These are phyloP conservation scores for Spathaspora hagerdaliae DNA, from an alignment of 805 yeast genomes.

Conservation along the genomic window DNA sequence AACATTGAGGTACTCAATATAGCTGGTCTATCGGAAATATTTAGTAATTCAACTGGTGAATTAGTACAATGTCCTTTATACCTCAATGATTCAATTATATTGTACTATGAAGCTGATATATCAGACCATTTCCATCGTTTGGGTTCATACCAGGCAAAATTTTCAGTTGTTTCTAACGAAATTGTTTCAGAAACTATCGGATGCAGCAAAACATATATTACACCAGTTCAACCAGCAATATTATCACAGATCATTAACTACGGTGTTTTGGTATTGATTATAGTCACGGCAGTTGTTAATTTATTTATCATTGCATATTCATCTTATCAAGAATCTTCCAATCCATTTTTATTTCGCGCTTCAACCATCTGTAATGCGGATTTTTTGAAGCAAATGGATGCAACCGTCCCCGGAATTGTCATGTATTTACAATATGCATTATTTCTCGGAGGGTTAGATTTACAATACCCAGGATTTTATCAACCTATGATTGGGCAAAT, in stretches of 20 bases:
- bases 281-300: slow-evolving; percentile 39
- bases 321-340: slow-evolving; percentile 56
- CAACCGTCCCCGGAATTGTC: slow-evolving; percentile 46
- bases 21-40: slow-evolving; percentile 7
- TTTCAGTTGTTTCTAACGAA: slow-evolving; percentile 41
- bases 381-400: slow-evolving; percentile 52
- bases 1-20: not conserved
- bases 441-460: slow-evolving; percentile 50
- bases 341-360: slow-evolving; percentile 49
- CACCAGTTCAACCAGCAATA: slow-evolving; percentile 37
- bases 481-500: slow-evolving; percentile 50
- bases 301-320: slow-evolving; percentile 41
- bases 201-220: slow-evolving; percentile 45
- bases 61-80: slow-evolving; percentile 33
- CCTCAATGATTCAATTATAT: slow-evolving; percentile 30
- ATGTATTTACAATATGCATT: slow-evolving; percentile 57
- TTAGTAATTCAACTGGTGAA: slow-evolving; percentile 22
- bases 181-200: slow-evolving; percentile 35
- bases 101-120: slow-evolving; percentile 38
- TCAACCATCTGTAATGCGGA: slow-evolving; percentile 58
- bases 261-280: slow-evolving; percentile 36
- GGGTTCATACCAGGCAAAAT: slow-evolving; percentile 43
- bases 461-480: slow-evolving; percentile 60
- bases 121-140: slow-evolving; percentile 34
- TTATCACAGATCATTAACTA: slow-evolving; percentile 32